Base-by-base conservation (phyloP, 768 basidiomycete genomes). In the Leccinum disarticulatum region DNA sequence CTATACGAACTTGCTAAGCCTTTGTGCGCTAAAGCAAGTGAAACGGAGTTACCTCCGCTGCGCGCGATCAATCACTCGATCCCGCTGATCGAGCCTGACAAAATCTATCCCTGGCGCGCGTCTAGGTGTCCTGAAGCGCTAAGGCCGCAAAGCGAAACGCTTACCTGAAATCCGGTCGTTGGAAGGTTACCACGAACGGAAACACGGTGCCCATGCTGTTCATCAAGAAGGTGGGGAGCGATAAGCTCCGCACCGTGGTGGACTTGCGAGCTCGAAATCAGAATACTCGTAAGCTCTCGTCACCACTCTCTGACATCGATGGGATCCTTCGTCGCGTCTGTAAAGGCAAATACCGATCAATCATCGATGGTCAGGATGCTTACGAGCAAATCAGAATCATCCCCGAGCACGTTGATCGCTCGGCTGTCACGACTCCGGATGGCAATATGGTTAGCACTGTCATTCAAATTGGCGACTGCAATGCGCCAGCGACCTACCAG, bases 401-500 rank as follows among this genome's bases (percentile, higher is more conserved):
- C 0, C 49, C 47, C 0, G 66, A 68, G 3, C 59, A 69, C 15
- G 60, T 70, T 0, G 48, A 59, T 0, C 72, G 76, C 0, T 76
- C 73, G 0, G 72, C 75, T 0, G 78, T 83, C 1, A 66, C 76
- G 0, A 82, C 76, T 0, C 66, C 72, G 0, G 65, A 68, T 36
- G 79, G 81, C 0, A 78, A 75, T 1, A 77, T 75, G 58, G 31
- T 77, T 1, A 79, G 77, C 25, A 57, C 28, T 0, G 46, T 57
- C 0, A 60, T 60, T 1, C 3, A 58, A 9, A 57, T 61, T 6
- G 41, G 63, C 0, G 57, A 75, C 77, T 2, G 76, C 79, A 73
- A 81, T 79, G 57, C 76, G 0, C 79, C 77, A 0, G 68, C 77
- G 0, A 83, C 79, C 0, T 83, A 80, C 57, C 81, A 83, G 5